Evolutionary conservation across 2,329 filamentous ascomycete species (phyloP).

Genomic region (Paracoccidioides lutzii): DNA sequence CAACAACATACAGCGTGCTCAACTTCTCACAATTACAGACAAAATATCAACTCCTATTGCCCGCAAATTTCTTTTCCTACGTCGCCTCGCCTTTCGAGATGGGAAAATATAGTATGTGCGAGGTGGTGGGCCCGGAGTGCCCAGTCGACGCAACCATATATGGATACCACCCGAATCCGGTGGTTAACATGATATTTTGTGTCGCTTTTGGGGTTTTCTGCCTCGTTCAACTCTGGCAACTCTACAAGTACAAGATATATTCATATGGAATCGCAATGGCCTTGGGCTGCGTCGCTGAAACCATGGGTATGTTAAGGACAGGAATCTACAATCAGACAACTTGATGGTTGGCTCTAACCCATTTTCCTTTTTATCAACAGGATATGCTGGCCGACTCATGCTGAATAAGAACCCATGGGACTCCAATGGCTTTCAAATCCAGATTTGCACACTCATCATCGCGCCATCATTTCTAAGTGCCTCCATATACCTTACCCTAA

Average conservation of each 20-base stretch:
- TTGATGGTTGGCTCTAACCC: neutral
- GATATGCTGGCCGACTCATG: conserved; percentile 46
- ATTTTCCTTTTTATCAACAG: conserved; percentile 15
- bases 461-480: conserved; percentile 53
- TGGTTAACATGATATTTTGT: neutral
- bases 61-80: neutral
- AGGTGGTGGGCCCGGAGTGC: neutral
- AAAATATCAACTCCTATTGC: too few species aligned
- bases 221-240: neutral
- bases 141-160: neutral
- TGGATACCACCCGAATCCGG: neutral
- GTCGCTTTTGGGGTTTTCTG: neutral
- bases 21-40: neutral
- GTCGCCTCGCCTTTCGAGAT: neutral
- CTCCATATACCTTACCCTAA: conserved; percentile 50
- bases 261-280: neutral
- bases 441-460: conserved; percentile 44
- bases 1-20: neutral
- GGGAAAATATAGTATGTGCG: neutral
- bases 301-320: neutral
- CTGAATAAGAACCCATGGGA: conserved; percentile 40
- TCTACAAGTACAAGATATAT: neutral
- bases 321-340: neutral
- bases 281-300: neutral
- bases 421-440: conserved; percentile 31